A percentile compares a stretch with the other conserved stretches of the same genome.
phyloP scores from a whole-genome alignment of 148 eudicot genomes.

The Rheum nobile region DNA sequence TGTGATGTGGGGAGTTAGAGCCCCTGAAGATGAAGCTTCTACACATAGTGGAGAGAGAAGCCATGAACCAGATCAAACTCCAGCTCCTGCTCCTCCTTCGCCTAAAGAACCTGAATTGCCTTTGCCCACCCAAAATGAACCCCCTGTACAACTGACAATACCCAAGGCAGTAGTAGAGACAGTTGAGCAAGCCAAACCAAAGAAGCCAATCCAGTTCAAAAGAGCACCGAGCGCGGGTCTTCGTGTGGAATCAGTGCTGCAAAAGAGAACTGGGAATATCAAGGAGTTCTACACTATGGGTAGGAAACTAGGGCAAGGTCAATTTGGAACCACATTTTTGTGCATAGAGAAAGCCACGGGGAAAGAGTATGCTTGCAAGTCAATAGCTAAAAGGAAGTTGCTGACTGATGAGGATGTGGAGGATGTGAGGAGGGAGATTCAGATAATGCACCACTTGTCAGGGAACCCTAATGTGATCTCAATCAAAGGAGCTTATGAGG shows the following conservation, averaged over 20 bases:
- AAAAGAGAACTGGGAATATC: conserved; percentile 7
- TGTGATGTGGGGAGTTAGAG: conserved; percentile 35
- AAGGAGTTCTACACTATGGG: conserved; percentile 10
- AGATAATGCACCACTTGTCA: conserved; percentile 6
- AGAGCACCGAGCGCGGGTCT: conserved; percentile 7
- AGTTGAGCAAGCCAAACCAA: conserved; percentile 16
- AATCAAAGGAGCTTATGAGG: conserved; percentile 8
- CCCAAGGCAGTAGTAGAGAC: conserved; percentile 22
- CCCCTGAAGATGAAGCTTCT: conserved; percentile 20
- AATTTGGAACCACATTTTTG: conserved; percentile 8
- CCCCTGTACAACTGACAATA: conserved; percentile 42
- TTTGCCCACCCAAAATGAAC: conserved; percentile 39
- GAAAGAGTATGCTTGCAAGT: conserved; percentile 10
- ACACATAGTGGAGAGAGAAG: conserved; percentile 15
- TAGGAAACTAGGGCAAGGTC: conserved; percentile 9
- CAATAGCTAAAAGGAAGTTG: conserved; percentile 11
- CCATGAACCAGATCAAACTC: neutral
- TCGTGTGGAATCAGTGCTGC: conserved; percentile 13
- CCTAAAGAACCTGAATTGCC: conserved; percentile 23
- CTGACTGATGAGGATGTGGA: conserved; percentile 7
- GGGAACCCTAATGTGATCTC: conserved; percentile 7
- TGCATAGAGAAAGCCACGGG: conserved; percentile 7
- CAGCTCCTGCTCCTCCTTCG: conserved; percentile 10
- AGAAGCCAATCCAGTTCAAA: conserved; percentile 4
- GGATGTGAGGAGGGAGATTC: conserved; percentile 10